A percentile compares a stretch with the other conserved stretches of the same genome.
phyloP scores from a whole-genome alignment of 2,329 filamentous ascomycete species.

The Annulohypoxylon truncatum region DNA sequence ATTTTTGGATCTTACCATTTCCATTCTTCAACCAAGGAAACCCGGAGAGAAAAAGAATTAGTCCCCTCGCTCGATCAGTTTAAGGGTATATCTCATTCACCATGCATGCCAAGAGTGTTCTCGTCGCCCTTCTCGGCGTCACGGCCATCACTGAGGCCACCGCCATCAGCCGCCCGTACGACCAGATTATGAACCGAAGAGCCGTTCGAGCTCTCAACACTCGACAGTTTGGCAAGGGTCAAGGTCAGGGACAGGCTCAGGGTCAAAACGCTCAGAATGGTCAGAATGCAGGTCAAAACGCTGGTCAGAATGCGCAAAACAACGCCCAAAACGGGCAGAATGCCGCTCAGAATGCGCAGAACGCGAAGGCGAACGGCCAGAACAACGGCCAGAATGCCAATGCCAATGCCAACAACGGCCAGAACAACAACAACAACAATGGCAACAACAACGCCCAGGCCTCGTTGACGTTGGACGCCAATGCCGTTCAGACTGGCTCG shows the following conservation, averaged over 20 bases:
- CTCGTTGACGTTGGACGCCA: conserved; percentile 53
- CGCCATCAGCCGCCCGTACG: conserved; percentile 55
- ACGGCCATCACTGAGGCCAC: conserved; percentile 59
- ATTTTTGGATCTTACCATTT: conserved; percentile 51
- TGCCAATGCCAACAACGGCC: conserved; percentile 39
- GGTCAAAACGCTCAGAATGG: background rate
- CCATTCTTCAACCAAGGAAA: conserved; percentile 44
- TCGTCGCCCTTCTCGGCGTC: conserved; percentile 63
- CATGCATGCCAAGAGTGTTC: conserved; percentile 65
- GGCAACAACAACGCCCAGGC: conserved; percentile 43
- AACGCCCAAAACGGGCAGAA: too few species aligned
- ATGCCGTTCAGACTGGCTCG: conserved; percentile 63
- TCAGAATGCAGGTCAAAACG: conserved; percentile 6
- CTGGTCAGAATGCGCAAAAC: background rate
- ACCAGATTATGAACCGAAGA: conserved; percentile 46
- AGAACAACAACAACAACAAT: conserved; percentile 42
- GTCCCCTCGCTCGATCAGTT: conserved; percentile 36
- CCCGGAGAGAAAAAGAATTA: conserved; percentile 37
- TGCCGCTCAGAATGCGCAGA: conserved; percentile 33
- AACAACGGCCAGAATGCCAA: conserved; percentile 42
- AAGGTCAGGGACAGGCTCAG: conserved; percentile 25
- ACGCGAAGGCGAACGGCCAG: conserved; percentile 26
- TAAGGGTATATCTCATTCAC: conserved; percentile 47
- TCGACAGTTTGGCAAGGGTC: conserved; percentile 54
- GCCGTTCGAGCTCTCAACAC: conserved; percentile 52